Base-by-base conservation (phyloP, 331 rosid genomes). In the Pyracantha coccinea region DNA sequence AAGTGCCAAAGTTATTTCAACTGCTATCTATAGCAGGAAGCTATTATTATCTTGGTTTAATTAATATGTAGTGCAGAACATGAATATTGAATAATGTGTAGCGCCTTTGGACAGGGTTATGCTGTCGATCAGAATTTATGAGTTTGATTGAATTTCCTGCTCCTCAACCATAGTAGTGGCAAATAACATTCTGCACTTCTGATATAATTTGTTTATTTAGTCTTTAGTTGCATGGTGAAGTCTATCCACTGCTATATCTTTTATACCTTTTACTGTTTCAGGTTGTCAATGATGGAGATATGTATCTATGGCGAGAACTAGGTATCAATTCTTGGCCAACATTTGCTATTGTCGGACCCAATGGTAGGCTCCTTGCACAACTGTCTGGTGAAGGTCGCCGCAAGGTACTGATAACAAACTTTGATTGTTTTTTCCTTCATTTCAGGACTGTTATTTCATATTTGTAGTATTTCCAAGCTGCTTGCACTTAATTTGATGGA, bases 311-410 rank as follows among this genome's bases (percentile, higher is more conserved):
- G 99, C 82, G 92, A 82, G 88, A 87, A 41, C 88, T 94, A 75
- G 99, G 99, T 44, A 81, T 94, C 79, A 94, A 75, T 86, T 94
- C 97, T 63, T 94, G 99, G 99, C 97, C 99, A 76, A 94, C 99
- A 31, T 91, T 94, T 81, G 95, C 99, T 76, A 52, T 94, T 68
- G 81, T 94, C 73, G 92, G 92, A 50, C 99, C 99, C 44, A 80
- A 79, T 41, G 96, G 98, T 66, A 92, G 92, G 83, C 92, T 94
- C 79, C 89, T 94, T 78, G 97, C 93, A 45, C 99, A 91, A 74
- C 77, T 91, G 79, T 78, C 99, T 13, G 99, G 99, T 19, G 99
- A 94, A 83, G 99, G 99, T 73, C 96, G 24, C 83, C 87, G 80
- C 82, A 90, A 94, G 99, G 99, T 94, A 91, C 67, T 24, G 66